These are phyloP conservation scores for Benincasa hispida DNA, from an alignment of 306 rosid genomes.

Conservation along the genomic window DNA sequence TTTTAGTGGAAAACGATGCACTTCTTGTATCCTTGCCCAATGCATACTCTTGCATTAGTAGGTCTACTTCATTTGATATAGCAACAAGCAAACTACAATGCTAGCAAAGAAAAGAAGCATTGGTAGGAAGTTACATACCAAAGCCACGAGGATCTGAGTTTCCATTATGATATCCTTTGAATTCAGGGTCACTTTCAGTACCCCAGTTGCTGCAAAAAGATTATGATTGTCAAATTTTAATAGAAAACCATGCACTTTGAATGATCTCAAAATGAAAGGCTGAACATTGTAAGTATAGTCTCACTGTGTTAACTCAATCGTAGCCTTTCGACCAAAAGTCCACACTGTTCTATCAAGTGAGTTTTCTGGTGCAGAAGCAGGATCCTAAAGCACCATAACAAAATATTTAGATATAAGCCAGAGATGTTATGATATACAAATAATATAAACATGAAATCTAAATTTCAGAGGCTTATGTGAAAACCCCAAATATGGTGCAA, in stretches of 20 bases:
- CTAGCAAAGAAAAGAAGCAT: not conserved
- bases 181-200: constrained; percentile 90
- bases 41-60: not conserved
- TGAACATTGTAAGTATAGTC: constrained; percentile 3
- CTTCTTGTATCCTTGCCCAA: not conserved
- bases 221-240: constrained; percentile 6
- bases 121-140: constrained; percentile 24
- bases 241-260: not conserved
- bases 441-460: not conserved
- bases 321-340: constrained; percentile 83
- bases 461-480: not conserved
- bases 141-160: constrained; percentile 96
- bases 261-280: not conserved
- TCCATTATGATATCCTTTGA: constrained; percentile 97
- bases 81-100: not conserved
- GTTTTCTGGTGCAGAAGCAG: constrained; percentile 43
- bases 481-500: not conserved
- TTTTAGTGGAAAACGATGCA: not conserved
- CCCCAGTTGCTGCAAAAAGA: constrained; percentile 77
- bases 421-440: not conserved
- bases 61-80: not conserved
- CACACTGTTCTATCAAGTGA: constrained; percentile 70
- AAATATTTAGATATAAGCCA: not conserved
- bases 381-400: constrained; percentile 31
- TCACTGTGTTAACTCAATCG: constrained; percentile 89